Base-by-base conservation (phyloP, 441 rosid species). In the Corymbia calophylla region DNA sequence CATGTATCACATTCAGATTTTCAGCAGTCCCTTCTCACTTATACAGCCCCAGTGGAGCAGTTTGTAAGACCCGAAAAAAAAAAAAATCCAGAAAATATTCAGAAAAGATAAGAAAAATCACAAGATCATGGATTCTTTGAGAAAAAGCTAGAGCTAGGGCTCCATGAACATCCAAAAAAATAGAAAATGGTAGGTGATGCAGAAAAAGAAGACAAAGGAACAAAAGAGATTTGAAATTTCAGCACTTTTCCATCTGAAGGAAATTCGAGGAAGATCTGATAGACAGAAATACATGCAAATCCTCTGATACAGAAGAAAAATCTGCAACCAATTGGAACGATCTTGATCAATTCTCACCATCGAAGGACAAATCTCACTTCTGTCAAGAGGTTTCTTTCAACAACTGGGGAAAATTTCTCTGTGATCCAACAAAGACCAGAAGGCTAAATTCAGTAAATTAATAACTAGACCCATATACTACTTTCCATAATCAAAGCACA, bases 401-500 rank as follows among this genome's bases (percentile, higher is more conserved):
- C 87, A 90, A 91, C 13, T 90, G 88, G 60, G 70, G 88, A 64
- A 77, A 88, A 89, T 56, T 87, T 87, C 73, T 54, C 27, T 18
- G 93, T 87, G 62, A 87, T 89, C 90, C 94, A 90, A 81, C 31
- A 53, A 64, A 92, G 81, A 90, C 87, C 54, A 89, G 39, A 86
- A 89, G 70, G 86, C 87, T 81, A 88, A 86, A 89, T 56, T 35
- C 25, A 87, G 53, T 47, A 88, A 90, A 66, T 87, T 48, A 86
- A 89, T 68, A 77, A 87, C 51, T 77, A 84, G 86, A 91, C 68
- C 88, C 90, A 91, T 88, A 73, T 80, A 89, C 66, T 29, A 66
- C 55, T 89, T 93, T 89, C 91, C 91, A 92, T 88, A 89, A 86
- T 82, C 90, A 91, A 90, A 35, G 56, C 86, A 91, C 87, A 88